Percentiles rank a stretch among this genome's conserved stretches.
Evolutionary conservation across 352 stramenopile species (phyloP).

Genomic region (Phytophthora meadii): DNA sequence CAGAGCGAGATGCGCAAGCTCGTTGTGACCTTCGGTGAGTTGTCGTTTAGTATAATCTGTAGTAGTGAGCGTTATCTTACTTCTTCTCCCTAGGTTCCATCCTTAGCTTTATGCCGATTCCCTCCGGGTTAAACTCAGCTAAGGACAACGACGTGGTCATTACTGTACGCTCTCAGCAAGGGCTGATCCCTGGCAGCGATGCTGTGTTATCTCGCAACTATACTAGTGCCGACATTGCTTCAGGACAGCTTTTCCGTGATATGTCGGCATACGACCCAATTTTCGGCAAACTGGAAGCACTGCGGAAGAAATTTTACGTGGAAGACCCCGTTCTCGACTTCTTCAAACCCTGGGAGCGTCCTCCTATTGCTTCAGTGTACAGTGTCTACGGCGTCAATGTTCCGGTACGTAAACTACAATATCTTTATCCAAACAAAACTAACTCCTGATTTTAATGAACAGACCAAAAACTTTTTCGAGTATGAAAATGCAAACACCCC

Average conservation of each 20-base stretch:
- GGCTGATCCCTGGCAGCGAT: slow-evolving; percentile 20
- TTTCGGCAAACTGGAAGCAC: slow-evolving; percentile 65
- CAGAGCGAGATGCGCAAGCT: slow-evolving; percentile 76
- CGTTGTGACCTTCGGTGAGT: slow-evolving; percentile 71
- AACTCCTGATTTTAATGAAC: not conserved
- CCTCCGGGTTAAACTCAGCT: slow-evolving; percentile 52
- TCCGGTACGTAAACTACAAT: slow-evolving; percentile 43
- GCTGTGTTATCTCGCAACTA: slow-evolving; percentile 54
- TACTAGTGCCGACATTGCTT: slow-evolving; percentile 71
- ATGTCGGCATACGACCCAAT: slow-evolving; percentile 67
- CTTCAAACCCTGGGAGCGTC: slow-evolving; percentile 65
- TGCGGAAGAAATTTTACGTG: slow-evolving; percentile 72
- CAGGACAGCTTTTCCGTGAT: slow-evolving; percentile 73
- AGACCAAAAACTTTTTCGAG: slow-evolving; percentile 80
- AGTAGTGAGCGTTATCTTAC: not conserved
- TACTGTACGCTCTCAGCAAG: slow-evolving; percentile 49
- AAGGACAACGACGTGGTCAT: slow-evolving; percentile 70
- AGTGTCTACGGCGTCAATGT: slow-evolving; percentile 82
- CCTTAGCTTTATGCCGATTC: slow-evolving; percentile 75
- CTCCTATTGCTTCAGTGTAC: slow-evolving; percentile 79
- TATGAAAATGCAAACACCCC: slow-evolving; percentile 61
- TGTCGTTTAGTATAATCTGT: not conserved
- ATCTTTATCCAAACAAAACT: not conserved
- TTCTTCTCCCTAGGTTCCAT: slow-evolving; percentile 52
- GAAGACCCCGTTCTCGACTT: slow-evolving; percentile 71